A percentile compares a stretch with the other conserved stretches of the same genome.
phyloP scores from a whole-genome alignment of 805 yeast species.

The Candida patagonica region DNA sequence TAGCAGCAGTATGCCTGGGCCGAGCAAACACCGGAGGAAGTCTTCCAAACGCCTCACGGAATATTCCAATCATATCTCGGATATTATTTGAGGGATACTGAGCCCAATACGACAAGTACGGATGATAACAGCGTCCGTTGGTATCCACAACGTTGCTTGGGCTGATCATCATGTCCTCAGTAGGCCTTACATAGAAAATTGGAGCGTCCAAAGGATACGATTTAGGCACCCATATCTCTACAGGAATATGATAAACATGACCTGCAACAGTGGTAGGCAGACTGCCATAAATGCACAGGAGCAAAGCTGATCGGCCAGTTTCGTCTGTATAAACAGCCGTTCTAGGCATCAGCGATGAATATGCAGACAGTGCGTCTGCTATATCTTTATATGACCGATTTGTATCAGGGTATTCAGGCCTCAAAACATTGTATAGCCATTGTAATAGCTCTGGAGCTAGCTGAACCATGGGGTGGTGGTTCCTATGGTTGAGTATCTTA shows the following conservation, averaged over 20 bases:
- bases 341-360: conserved; percentile 51
- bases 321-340: conserved; percentile 54
- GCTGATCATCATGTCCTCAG: conserved; percentile 37
- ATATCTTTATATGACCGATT: conserved; percentile 55
- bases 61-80: conserved; percentile 25
- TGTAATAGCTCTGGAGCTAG: conserved; percentile 38
- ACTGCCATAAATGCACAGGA: conserved; percentile 58
- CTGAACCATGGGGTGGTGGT: conserved; percentile 12
- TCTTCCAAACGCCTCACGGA: conserved; percentile 30
- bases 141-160: conserved; percentile 62
- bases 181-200: conserved; percentile 49
- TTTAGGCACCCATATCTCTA: conserved; percentile 70
- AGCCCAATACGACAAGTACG: conserved; percentile 54
- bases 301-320: conserved; percentile 49
- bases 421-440: conserved; percentile 51
- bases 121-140: conserved; percentile 65
- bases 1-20: conserved; percentile 16
- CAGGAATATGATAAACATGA: conserved; percentile 37
- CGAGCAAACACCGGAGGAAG: conserved; percentile 39
- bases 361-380: conserved; percentile 41
- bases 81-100: conserved; percentile 26
- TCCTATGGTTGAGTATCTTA: neutral
- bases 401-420: conserved; percentile 53
- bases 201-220: conserved; percentile 64
- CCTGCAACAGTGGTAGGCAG: conserved; percentile 30